A percentile compares a stretch with the other conserved stretches of the same genome.
These are phyloP conservation scores for Microcyclospora pomicola DNA, from an alignment of 2,329 filamentous ascomycete species.

Conservation along the genomic window DNA sequence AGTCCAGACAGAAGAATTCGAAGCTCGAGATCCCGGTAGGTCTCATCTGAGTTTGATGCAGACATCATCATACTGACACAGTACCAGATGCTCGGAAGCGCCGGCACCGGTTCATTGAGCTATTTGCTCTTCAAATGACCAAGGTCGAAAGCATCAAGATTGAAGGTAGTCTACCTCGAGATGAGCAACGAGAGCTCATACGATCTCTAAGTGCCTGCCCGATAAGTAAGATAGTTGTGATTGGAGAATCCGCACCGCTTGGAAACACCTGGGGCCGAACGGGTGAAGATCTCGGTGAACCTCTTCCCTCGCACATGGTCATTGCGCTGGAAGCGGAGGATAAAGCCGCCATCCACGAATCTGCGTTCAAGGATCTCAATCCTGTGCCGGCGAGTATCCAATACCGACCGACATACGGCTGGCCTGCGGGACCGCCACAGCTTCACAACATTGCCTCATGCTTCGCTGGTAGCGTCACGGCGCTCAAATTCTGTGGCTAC, in stretches of 20 bases:
- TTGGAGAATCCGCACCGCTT: slow-evolving; percentile 29
- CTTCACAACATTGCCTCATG: slow-evolving; percentile 29
- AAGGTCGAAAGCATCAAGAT: slow-evolving; percentile 32
- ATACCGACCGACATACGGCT: slow-evolving; percentile 28
- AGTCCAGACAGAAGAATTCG: slow-evolving; percentile 10
- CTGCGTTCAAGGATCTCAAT: slow-evolving; percentile 11
- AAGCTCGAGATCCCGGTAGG: background rate
- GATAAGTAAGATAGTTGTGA: slow-evolving; percentile 32
- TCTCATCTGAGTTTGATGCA: no score
- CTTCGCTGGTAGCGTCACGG: slow-evolving; percentile 27
- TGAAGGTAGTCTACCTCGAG: slow-evolving; percentile 33
- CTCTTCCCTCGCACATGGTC: slow-evolving; percentile 9
- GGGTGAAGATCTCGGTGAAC: slow-evolving; percentile 19
- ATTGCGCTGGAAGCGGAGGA: slow-evolving; percentile 20
- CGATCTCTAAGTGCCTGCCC: slow-evolving; percentile 29
- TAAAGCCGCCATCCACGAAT: slow-evolving; percentile 12
- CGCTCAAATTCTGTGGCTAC: slow-evolving; percentile 37
- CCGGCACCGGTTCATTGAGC: slow-evolving; percentile 26
- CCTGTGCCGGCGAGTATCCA: slow-evolving; percentile 11
- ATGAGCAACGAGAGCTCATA: slow-evolving; percentile 33
- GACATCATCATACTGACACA: no score
- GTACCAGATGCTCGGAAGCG: slow-evolving; percentile 4
- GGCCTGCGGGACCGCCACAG: slow-evolving; percentile 26
- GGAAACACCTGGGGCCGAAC: slow-evolving; percentile 33
- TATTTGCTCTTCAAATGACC: slow-evolving; percentile 29